Percentiles rank a stretch among this genome's conserved stretches.
These are phyloP conservation scores for Fusarium sp. DNA, from an alignment of 2,329 filamentous ascomycete species.

Conservation along the genomic window DNA sequence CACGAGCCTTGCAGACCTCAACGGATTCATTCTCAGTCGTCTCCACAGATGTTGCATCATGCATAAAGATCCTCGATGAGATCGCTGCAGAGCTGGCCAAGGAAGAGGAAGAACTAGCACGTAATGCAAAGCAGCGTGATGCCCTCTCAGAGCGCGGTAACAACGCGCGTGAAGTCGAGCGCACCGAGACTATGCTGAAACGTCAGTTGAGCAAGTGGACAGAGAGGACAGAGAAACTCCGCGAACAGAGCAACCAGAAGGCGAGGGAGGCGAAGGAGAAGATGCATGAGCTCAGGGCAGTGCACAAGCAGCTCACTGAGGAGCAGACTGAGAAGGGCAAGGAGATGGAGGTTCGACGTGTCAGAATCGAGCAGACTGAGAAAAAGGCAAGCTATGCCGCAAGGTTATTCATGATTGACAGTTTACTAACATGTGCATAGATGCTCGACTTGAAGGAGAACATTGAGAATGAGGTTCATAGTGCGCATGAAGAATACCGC, in stretches of 20 bases:
- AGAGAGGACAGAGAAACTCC: slow-evolving; percentile 84
- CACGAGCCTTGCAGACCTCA: slow-evolving; percentile 91
- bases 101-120: slow-evolving; percentile 88
- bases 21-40: slow-evolving; percentile 89
- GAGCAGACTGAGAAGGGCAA: slow-evolving; percentile 87
- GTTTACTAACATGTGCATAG: slow-evolving; percentile 57
- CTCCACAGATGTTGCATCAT: slow-evolving; percentile 83
- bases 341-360: slow-evolving; percentile 89
- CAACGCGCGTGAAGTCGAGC: slow-evolving; percentile 90
- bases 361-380: slow-evolving; percentile 97
- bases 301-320: slow-evolving; percentile 83
- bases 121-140: slow-evolving; percentile 84
- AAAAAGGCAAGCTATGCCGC: slow-evolving; percentile 77
- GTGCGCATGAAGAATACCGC: slow-evolving; percentile 91
- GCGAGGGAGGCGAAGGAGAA: slow-evolving; percentile 81
- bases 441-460: slow-evolving; percentile 98
- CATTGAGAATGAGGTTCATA: slow-evolving; percentile 92
- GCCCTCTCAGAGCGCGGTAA: slow-evolving; percentile 88
- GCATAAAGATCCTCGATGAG: slow-evolving; percentile 89
- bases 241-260: slow-evolving; percentile 82
- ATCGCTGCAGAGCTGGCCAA: slow-evolving; percentile 84
- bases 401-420: neutral
- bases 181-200: slow-evolving; percentile 83
- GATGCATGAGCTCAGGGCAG: slow-evolving; percentile 87
- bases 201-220: slow-evolving; percentile 87